Base-by-base conservation (phyloP, 202 grass and related monocot species). In the Eragrostis tef region DNA sequence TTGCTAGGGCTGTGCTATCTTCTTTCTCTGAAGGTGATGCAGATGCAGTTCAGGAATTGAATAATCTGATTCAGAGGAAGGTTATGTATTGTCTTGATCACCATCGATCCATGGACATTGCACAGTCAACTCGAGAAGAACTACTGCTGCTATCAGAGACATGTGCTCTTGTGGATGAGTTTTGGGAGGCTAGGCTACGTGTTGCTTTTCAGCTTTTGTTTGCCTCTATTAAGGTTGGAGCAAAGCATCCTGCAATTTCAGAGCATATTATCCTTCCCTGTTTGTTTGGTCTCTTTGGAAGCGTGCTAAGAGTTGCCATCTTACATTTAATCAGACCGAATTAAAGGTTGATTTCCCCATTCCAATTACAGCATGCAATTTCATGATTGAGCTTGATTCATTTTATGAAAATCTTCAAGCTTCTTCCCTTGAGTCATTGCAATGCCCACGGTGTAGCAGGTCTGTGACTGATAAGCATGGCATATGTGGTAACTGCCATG, bases 331-430 rank as follows among this genome's bases (percentile, higher is more conserved):
- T 76, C 92, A 94, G 72, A 98, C 90, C 1, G 92, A 98, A 80
- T 82, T 98, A 64, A 98, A 98, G 82, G 90, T 98, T 63, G 95
- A 94, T 84, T 98, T 98, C 81, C 84, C 95, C 67, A 98, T 98
- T 61, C 92, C 95, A 27, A 98, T 98, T 73, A 94, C 92, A 75
- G 88, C 95, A 61, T 98, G 95, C 82, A 98, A 98, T 89, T 90
- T 98, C 73, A 98, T 98, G 95, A 94, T 98, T 73, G 95, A 98
- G 82, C 90, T 98, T 56, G 95, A 98, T 91, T 98, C 92, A 13
- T 98, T 94, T 82, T 98, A 98, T 81, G 92, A 98, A 86, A 98
- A 98, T 83, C 85, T 98, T 68, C 95, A 98, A 90, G 95, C 95
- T 82, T 94, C 92, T 88, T 94, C 95, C 24, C 90, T 98, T 58